Evolutionary conservation across 805 yeast genomes (phyloP), one percentile per base, ranked within the genome.

Genomic region (Kodamaea lidongshanica): DNA sequence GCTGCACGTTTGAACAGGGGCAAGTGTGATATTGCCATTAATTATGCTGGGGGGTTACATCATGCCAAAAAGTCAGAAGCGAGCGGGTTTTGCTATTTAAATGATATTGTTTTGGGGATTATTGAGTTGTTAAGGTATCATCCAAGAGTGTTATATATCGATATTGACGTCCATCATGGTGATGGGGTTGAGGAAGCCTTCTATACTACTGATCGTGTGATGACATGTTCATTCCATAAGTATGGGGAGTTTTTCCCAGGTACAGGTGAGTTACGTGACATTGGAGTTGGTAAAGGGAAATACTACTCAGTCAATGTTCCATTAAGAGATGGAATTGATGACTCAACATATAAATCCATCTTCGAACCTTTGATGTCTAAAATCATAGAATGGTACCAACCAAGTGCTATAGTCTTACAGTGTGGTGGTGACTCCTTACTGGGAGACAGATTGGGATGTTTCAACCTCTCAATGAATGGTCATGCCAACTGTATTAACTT

Each of bases 371-470:
- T 87, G 23, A 82, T 94, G 40, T 70, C 77, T 25, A 75, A 78
- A 35, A 72, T 78, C 40, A 72, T 78, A 65, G 85, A 78, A 42
- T 79, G 85, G 82, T 92, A 82, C 59, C 95, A 84, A 57, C 99
- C 99, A 2, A 77, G 94, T 6, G 96, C 95, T 0, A 81, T 92
- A 38, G 96, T 92, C n/a, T 74, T 88, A 41, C 99, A 92, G 59
- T 87, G 96, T 65, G 99, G 99, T 27, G 98, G 96, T 16, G 99
- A 92, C 55, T 88, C 97, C 2, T 67, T 92, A 30, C 86, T 94
- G 23, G 95, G 96, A 23, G 99, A 92, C 64, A 73, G 95, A 45
- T 67, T 94, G 36, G 98, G 99, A 18, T 85, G 96, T 48, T 94
- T 94, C 65, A 92, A 94, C 53, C 71, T 92, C 40, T 85, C 92